These are phyloP conservation scores for Penicillium chermesinum DNA, from an alignment of 495 filamentous ascomycete species.

Conservation along the genomic window DNA sequence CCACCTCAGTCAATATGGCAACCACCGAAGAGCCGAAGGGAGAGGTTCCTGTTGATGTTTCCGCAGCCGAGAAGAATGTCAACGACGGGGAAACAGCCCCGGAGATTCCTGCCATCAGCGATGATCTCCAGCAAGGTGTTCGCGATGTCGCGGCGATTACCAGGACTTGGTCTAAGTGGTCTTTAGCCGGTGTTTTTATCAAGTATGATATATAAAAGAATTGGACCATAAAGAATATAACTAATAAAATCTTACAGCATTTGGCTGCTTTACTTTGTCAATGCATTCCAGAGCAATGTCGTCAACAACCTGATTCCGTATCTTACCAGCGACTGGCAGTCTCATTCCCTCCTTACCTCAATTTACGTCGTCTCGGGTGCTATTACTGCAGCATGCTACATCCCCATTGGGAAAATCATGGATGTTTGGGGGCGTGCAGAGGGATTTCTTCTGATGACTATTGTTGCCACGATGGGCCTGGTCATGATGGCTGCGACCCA, in stretches of 20 bases:
- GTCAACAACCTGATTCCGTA: constrained; percentile 27
- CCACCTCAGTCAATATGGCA: constrained; percentile 1
- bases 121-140: constrained; percentile 28
- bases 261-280: constrained; percentile 44
- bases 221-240: not conserved
- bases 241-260: constrained; percentile 29
- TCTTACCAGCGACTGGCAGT: constrained; percentile 47
- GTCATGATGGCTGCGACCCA: constrained; percentile 49
- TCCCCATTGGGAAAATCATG: constrained; percentile 63
- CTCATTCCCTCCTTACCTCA: constrained; percentile 54
- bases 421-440: constrained; percentile 60
- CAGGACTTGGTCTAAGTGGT: constrained; percentile 34
- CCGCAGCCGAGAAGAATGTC: not conserved
- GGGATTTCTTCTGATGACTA: constrained; percentile 45
- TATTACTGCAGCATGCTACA: constrained; percentile 31
- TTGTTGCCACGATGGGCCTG: constrained; percentile 34
- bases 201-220: constrained; percentile 21
- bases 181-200: constrained; percentile 36
- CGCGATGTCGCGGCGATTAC: constrained; percentile 40
- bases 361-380: constrained; percentile 50
- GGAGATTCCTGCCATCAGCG: not conserved
- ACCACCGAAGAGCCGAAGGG: not conserved
- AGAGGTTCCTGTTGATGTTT: not conserved
- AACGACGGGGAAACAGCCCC: not conserved
- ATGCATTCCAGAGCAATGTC: constrained; percentile 37